Percentiles rank a stretch among this genome's conserved stretches.
These are phyloP conservation scores for Boletus reticuloceps DNA, from an alignment of 768 basidiomycete genomes.

Conservation along the genomic window DNA sequence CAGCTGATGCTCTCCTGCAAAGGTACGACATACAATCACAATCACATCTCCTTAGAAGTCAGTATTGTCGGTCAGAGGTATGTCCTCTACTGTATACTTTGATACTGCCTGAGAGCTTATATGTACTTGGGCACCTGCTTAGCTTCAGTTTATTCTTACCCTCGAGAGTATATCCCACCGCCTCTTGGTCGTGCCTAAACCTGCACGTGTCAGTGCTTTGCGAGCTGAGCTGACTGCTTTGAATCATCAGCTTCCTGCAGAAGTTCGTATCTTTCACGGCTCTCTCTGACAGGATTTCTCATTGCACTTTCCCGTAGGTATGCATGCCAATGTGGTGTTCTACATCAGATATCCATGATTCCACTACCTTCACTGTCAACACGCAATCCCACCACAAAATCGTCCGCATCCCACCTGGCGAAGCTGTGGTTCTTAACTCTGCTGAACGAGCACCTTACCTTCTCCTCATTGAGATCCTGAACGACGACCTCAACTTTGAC, in stretches of 20 bases:
- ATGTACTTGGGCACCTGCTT: background rate
- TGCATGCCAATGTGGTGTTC: constrained; percentile 89
- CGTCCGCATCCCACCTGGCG: constrained; percentile 95
- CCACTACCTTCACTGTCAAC: constrained; percentile 27
- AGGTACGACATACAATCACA: constrained; percentile 69
- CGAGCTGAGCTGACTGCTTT: constrained; percentile 92
- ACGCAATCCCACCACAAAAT: constrained; percentile 86
- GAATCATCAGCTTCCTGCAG: constrained; percentile 95
- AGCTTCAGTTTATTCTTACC: constrained; percentile 84
- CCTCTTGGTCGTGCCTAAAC: constrained; percentile 87
- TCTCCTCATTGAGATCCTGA: constrained; percentile 86
- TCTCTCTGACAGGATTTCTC: background rate
- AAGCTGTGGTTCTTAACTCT: constrained; percentile 96
- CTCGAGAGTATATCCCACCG: constrained; percentile 93
- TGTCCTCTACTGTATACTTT: constrained; percentile 19
- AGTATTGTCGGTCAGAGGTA: constrained; percentile 88
- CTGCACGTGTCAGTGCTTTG: constrained; percentile 93
- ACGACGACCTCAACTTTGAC: constrained; percentile 91
- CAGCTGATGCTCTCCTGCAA: constrained; percentile 57
- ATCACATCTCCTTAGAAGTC: constrained; percentile 70
- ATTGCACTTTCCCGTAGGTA: constrained; percentile 43
- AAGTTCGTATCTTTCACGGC: constrained; percentile 49
- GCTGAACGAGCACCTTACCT: constrained; percentile 95
- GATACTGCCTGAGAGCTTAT: background rate
- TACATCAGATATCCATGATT: constrained; percentile 57